These are phyloP conservation scores for Allium sativum DNA, from an alignment of 106 monocot genomes.

Conservation along the genomic window DNA sequence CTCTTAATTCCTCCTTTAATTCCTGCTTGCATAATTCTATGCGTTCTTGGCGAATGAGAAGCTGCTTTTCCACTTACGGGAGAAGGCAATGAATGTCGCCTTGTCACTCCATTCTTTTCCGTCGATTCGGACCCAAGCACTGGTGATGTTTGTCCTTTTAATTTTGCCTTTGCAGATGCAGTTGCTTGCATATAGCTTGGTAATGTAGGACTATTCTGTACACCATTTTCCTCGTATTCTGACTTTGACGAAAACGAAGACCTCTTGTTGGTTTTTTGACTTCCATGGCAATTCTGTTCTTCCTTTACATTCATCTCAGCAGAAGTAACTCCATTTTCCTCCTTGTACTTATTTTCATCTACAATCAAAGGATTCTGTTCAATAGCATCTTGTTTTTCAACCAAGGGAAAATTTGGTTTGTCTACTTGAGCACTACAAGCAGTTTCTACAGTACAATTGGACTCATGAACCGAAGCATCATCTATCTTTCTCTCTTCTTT, in stretches of 20 bases:
- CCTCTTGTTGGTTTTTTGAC: constrained; percentile 46
- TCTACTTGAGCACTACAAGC: constrained; percentile 5
- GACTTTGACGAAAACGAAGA: constrained; percentile 55
- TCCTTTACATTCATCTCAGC: constrained; percentile 25
- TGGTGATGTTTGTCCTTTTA: constrained; percentile 50
- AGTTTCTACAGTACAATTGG: constrained; percentile 15
- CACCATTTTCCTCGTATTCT: constrained; percentile 45
- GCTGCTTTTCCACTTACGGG: constrained; percentile 48
- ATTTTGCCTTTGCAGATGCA: constrained; percentile 72
- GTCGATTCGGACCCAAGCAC: constrained; percentile 49
- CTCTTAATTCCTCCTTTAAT: constrained; percentile 27
- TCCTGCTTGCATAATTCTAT: constrained; percentile 30
- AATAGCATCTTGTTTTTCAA: constrained; percentile 5
- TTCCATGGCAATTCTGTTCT: constrained; percentile 33
- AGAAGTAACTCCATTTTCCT: constrained; percentile 11
- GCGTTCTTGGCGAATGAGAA: constrained; percentile 44
- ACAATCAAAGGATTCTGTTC: constrained; percentile 18
- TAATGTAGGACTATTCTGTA: constrained; percentile 36
- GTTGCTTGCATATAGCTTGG: constrained; percentile 86
- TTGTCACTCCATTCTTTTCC: constrained; percentile 46
- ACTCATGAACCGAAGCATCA: constrained; percentile 7
- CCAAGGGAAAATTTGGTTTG: constrained; percentile 6
- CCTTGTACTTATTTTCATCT: constrained; percentile 11
- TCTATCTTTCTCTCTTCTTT: constrained; percentile 36
- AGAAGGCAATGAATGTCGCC: constrained; percentile 77